phyloP scores from a whole-genome alignment of 2,329 filamentous ascomycete species.

The Xylaria digitata region DNA sequence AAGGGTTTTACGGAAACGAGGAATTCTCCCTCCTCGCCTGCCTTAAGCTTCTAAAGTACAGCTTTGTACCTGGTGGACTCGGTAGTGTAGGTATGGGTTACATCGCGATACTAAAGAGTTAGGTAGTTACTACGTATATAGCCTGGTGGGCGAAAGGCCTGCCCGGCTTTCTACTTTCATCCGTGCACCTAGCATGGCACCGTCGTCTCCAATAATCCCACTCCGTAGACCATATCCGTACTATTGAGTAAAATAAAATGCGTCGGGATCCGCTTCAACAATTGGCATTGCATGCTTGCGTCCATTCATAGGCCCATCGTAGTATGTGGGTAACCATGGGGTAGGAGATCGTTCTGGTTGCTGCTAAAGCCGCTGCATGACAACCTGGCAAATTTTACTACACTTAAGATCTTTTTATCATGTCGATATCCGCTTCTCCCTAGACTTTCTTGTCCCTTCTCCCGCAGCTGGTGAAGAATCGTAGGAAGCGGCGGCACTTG shows the following conservation, averaged over 20 bases:
- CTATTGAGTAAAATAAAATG: neutral
- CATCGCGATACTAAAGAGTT: slow-evolving; percentile 31
- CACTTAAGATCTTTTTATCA: slow-evolving; percentile 13
- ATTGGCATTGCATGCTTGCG: slow-evolving; percentile 18
- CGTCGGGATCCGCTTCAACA: slow-evolving; percentile 22
- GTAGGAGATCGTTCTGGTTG: slow-evolving; percentile 11
- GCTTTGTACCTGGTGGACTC: slow-evolving; percentile 37
- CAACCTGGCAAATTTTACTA: slow-evolving; percentile 26
- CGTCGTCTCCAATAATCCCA: slow-evolving; percentile 8
- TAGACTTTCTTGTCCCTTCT: neutral
- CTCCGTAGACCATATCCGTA: slow-evolving; percentile 3
- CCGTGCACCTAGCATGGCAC: slow-evolving; percentile 19
- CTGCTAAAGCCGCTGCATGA: slow-evolving; percentile 22
- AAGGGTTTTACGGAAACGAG: slow-evolving; percentile 21
- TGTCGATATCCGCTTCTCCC: neutral
- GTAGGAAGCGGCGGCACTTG: slow-evolving; percentile 11
- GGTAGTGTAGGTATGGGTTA: slow-evolving; percentile 37
- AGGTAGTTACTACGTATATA: slow-evolving; percentile 32
- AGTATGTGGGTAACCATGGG: slow-evolving; percentile 30
- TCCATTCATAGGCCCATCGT: slow-evolving; percentile 13
- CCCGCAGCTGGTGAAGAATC: slow-evolving; percentile 14
- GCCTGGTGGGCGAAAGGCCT: slow-evolving; percentile 25
- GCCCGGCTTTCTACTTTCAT: slow-evolving; percentile 26
- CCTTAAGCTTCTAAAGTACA: slow-evolving; percentile 33
- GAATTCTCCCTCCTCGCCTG: slow-evolving; percentile 8